A percentile compares a stretch with the other conserved stretches of the same genome.
phyloP scores from a whole-genome alignment of 768 basidiomycete species.

The Leccinum ochraceum region DNA sequence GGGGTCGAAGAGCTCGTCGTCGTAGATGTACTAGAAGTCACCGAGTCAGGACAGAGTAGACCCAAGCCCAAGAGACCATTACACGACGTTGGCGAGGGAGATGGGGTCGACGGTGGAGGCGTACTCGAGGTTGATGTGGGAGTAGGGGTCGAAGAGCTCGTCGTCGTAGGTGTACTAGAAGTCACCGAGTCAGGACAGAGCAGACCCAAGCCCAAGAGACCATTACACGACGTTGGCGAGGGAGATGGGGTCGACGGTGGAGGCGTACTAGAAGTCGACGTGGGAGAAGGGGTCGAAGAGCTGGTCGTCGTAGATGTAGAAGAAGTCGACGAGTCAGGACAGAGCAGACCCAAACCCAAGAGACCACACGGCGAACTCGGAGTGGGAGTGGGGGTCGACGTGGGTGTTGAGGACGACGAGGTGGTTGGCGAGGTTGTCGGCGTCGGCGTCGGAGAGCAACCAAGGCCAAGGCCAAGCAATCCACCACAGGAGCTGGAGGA shows the following conservation, averaged over 20 bases:
- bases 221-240: not conserved
- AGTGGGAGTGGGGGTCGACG: not conserved
- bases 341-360: not conserved
- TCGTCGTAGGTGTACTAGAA: not conserved
- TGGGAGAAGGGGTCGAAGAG: not conserved
- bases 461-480: conserved; percentile 21
- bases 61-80: not conserved
- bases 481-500: conserved; percentile 17
- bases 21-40: not conserved
- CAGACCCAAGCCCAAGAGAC: not conserved
- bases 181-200: not conserved
- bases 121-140: not conserved
- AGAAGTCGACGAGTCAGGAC: not conserved
- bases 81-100: not conserved
- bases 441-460: conserved; percentile 10
- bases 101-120: not conserved
- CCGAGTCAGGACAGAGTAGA: not conserved
- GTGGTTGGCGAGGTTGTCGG: not conserved
- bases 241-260: not conserved
- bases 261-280: not conserved
- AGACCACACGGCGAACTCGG: not conserved
- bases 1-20: not conserved
- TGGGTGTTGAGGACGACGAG: not conserved
- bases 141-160: not conserved
- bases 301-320: not conserved